Evolutionary conservation across 345 rosid species (phyloP), one percentile per base, ranked within the genome.

Genomic region (Ceriops tagal): DNA sequence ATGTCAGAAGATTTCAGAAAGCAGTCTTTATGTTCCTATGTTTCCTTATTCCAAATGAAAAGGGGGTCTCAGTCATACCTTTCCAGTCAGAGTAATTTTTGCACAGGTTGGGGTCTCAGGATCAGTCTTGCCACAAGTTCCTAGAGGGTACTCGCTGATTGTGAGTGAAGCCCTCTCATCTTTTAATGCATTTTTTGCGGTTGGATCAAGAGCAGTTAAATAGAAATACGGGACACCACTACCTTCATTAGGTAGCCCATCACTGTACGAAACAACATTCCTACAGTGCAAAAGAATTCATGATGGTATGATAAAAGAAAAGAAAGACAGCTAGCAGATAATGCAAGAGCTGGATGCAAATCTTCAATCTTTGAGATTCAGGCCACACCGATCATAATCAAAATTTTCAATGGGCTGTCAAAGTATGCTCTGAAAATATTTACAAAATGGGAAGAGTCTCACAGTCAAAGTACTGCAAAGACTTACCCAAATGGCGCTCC

Each of bases 141-240:
- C 97, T 58, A 93, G 21, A 27, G 97, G 90, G 71, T 87, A 85
- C 85, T 93, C 98, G 20, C 98, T 93, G 55, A 85, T 49, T 6
- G 99, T 62, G 47, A 91, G 75, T 3, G 98, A 93, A 72, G 98
- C 86, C 68, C 95, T 86, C 52, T 71, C 66, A 74, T 93, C 98
- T 70, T 74, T 74, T 55, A 88, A 56, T 5, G 97, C 98, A 78
- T 93, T 83, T 69, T 83, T 79, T 1, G 98, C 92, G 9, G 98
- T 95, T 75, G 96, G 97, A 85, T 95, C 99, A 67, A 95, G 99
- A 46, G 86, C 72, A 30, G 97, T 95, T 82, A 95, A 84, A 86
- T 95, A 95, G 75, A 95, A 95, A 79, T 88, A 95, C 0, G 97
- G 99, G 76, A 90, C 65, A 22, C 97, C 99, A 35, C 62, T 80